phyloP scores from a whole-genome alignment of 441 rosid genomes.

The Syzygium syzygioides region DNA sequence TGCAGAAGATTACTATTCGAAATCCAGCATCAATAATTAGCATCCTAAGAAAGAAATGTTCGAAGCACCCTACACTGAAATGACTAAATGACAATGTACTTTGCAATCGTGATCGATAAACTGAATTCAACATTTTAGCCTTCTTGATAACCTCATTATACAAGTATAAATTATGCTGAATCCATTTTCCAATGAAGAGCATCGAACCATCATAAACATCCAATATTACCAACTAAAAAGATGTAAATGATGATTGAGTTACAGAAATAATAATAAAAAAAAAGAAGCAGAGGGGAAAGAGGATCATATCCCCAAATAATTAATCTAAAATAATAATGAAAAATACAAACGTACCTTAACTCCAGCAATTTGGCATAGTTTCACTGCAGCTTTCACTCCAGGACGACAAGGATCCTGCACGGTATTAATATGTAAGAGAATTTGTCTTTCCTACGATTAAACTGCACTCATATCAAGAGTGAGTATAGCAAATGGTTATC shows the following conservation, averaged over 20 bases:
- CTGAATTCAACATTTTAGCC: background rate
- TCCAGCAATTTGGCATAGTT: conserved; percentile 77
- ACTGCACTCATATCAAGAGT: background rate
- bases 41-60: background rate
- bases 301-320: background rate
- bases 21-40: background rate
- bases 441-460: fast-evolving
- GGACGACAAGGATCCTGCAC: conserved; percentile 96
- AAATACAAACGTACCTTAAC: conserved; percentile 49
- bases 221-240: background rate
- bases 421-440: background rate
- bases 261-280: background rate
- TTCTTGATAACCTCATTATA: background rate
- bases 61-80: fast-evolving
- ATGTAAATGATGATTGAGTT: background rate
- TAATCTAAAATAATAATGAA: background rate
- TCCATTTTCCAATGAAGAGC: background rate
- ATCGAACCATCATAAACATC: background rate
- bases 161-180: background rate
- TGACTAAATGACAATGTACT: background rate
- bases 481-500: background rate
- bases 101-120: background rate
- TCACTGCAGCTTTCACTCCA: conserved; percentile 70
- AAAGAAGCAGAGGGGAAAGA: background rate
- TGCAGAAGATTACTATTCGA: background rate